Evolutionary conservation across 2,329 filamentous ascomycete genomes (phyloP).

Genomic region (Cephalotrichum gorgonifer): DNA sequence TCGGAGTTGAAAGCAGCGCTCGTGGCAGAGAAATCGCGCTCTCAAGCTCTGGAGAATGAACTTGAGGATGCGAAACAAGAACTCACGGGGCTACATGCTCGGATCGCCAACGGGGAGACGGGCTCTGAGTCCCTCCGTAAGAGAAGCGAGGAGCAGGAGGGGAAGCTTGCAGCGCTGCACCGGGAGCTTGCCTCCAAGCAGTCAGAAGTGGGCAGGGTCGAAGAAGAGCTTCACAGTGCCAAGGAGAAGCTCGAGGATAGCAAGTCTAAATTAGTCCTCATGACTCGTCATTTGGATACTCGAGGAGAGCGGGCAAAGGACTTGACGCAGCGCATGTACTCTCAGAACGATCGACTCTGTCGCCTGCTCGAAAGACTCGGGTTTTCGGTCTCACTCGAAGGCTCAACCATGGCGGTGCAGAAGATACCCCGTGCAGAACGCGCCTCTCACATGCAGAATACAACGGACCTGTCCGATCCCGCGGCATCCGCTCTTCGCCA

Average conservation of each 20-base stretch:
- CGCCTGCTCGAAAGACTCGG: conserved; percentile 79
- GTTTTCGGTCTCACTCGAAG: conserved; percentile 68
- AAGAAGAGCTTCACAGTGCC: conserved; percentile 62
- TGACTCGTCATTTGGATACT: conserved; percentile 52
- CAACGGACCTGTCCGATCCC: conserved; percentile 48
- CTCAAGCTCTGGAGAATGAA: conserved; percentile 43
- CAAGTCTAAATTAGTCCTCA: conserved; percentile 37
- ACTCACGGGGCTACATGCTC: conserved; percentile 55
- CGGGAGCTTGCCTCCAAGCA: conserved; percentile 66
- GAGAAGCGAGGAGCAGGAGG: conserved; percentile 66
- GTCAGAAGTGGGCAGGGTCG: conserved; percentile 63
- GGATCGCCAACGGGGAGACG: conserved; percentile 73
- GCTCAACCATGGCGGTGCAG: conserved; percentile 63
- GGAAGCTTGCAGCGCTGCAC: conserved; percentile 54
- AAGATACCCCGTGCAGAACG: conserved; percentile 55
- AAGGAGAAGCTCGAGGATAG: conserved; percentile 52
- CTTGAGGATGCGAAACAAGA: conserved; percentile 57
- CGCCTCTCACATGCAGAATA: conserved; percentile 38
- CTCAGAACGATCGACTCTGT: conserved; percentile 74
- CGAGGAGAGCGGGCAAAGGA: conserved; percentile 70
- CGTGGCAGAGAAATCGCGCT: conserved; percentile 42
- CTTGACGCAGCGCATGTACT: conserved; percentile 71
- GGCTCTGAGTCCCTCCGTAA: conserved; percentile 71
- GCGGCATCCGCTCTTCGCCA: conserved; percentile 36
- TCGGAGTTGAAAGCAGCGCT: conserved; percentile 44